Conservation (phyloP, 257 asterid species). For the Anisodus tanguticus region DNA sequence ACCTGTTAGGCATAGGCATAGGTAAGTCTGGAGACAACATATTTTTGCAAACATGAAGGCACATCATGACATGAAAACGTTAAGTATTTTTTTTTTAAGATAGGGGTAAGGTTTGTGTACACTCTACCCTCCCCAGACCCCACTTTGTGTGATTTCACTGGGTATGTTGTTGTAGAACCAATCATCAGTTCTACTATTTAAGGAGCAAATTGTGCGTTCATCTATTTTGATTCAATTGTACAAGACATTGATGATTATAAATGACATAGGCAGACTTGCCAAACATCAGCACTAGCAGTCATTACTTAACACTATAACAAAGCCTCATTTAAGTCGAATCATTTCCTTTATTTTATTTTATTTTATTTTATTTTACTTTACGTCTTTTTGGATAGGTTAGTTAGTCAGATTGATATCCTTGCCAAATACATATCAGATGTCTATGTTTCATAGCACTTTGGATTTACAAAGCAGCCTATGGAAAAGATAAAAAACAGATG, state of each 20-base stretch:
- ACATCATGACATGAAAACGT: background rate
- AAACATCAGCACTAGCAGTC: background rate
- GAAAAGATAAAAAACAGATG: background rate
- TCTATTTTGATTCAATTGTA: background rate
- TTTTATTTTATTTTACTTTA: background rate
- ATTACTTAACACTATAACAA: background rate
- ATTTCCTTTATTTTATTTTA: background rate
- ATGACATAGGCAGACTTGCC: background rate
- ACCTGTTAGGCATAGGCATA: conserved; percentile 55
- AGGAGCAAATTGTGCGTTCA: background rate
- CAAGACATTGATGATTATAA: background rate
- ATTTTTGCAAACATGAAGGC: conserved; percentile 21
- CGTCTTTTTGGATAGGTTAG: background rate
- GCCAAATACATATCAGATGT: background rate
- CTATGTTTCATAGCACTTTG: background rate
- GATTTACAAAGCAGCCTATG: background rate
- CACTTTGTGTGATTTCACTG: too few relatives aligned
- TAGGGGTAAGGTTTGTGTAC: too few relatives aligned
- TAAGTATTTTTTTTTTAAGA: background rate
- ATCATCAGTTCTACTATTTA: background rate
- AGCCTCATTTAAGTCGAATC: background rate
- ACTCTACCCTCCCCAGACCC: too few relatives aligned
- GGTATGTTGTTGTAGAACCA: background rate
- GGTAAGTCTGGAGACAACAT: conserved; percentile 20
- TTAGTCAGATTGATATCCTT: conserved; percentile 4